Evolutionary conservation across 257 asterid genomes (phyloP), one percentile per base, ranked within the genome.

Genomic region (Ophiorrhiza pumila): DNA sequence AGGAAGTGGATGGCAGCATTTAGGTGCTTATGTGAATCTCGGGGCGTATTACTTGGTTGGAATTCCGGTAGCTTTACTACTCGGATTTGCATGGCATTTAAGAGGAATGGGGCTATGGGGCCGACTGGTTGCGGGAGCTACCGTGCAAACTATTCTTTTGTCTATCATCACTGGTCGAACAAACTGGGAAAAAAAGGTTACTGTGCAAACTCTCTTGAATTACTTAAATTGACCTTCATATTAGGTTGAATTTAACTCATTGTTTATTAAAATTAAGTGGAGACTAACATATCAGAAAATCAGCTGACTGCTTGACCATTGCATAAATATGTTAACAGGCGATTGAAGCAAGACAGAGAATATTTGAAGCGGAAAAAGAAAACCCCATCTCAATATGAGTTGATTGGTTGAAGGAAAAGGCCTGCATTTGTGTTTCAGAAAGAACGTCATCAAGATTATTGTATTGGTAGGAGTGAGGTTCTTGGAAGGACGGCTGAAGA

Each of bases 1-100:
- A 83, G 97, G 96, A 25, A 80, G 91, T 9, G 98, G 98, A 57
- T 93, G 96, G 96, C 96, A 93, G 79, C 93, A 87, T 23, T 57
- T 93, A 10, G 98, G 97, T 25, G 97, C 98, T 2, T 91, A 87
- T 64, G 88, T 93, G 4, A 93, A 93, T 74, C 86, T 90, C 1
- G 96, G 93, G 12, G 80, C 96, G 1, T 91, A 85, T 77, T 93
- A 93, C 75, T 64, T 93, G 49, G 91, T 93, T 4, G 96, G 96
- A 37, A 79, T 93, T 45, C 98, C 97, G 0, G 79, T 83, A 2
- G 87, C 96, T 1, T 75, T 91, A 22, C 59, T 91, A 5, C 79
- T 91, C 7, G 98, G 97, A 41, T 91, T 93, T 75, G 90, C 81
- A n/a, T 43, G 77, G 58, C 80, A 84, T 68, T 67, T 86, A 12